A percentile compares a stretch with the other conserved stretches of the same genome.
Conservation (phyloP, 129 eudicot species). For the Lactuca saligna region DNA sequence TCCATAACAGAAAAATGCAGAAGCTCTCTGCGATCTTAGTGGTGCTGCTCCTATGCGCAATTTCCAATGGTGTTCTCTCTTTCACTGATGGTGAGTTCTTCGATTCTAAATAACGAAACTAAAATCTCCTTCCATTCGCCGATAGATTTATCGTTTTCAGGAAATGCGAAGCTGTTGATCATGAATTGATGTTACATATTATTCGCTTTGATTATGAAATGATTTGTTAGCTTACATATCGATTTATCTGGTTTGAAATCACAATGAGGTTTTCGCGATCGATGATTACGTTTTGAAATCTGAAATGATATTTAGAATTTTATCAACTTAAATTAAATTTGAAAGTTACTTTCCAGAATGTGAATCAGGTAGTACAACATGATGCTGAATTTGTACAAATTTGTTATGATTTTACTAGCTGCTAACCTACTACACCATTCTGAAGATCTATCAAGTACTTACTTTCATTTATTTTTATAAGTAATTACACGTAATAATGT, state of each 20-base stretch:
- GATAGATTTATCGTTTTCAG: background rate
- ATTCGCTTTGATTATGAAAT: background rate
- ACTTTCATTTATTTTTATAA: too few relatives aligned
- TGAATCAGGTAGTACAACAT: background rate
- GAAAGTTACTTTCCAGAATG: background rate
- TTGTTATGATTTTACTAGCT: constrained; percentile 2
- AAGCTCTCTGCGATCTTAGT: constrained; percentile 36
- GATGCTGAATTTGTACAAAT: constrained; percentile 1
- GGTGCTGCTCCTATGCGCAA: constrained; percentile 37
- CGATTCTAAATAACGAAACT: background rate
- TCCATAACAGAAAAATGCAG: constrained; percentile 36
- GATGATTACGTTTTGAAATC: background rate
- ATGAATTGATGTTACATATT: constrained; percentile 9
- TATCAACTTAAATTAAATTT: background rate
- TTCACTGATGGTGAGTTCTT: constrained; percentile 48
- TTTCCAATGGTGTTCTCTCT: constrained; percentile 43
- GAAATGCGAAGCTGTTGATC: background rate
- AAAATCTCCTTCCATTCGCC: background rate
- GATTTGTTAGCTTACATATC: background rate
- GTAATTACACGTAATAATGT: background rate
- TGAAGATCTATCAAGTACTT: background rate
- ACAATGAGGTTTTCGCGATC: background rate
- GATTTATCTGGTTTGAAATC: background rate
- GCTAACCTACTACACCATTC: background rate
- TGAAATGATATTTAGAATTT: too few relatives aligned